A percentile compares a stretch with the other conserved stretches of the same genome.
phyloP scores from a whole-genome alignment of 2,329 filamentous ascomycete genomes.

The Phialophora tarda region DNA sequence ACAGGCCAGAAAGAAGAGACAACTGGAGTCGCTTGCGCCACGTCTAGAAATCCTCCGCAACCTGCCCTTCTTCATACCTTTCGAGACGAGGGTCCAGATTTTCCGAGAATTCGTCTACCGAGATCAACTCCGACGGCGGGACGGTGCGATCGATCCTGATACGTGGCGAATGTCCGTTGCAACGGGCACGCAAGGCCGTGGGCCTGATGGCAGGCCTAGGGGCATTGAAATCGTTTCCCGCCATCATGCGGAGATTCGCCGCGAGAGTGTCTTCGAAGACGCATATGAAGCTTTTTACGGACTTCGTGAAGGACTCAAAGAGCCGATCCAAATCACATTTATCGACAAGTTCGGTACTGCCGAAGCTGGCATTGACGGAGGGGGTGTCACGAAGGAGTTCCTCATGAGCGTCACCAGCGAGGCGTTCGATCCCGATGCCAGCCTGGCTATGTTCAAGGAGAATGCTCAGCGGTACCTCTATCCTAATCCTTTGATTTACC shows the following conservation, averaged over 20 bases:
- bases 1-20: conserved; percentile 69
- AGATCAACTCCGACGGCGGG: conserved; percentile 75
- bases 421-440: conserved; percentile 69
- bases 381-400: conserved; percentile 97
- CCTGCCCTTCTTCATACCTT: conserved; percentile 96
- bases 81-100: conserved; percentile 86
- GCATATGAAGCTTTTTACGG: conserved; percentile 82
- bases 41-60: conserved; percentile 90
- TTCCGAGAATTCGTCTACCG: conserved; percentile 90
- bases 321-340: conserved; percentile 95
- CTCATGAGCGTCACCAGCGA: conserved; percentile 85
- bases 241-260: conserved; percentile 79
- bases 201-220: conserved; percentile 48
- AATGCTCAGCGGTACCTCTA: conserved; percentile 88
- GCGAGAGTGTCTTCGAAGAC: conserved; percentile 81
- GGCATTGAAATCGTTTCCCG: conserved; percentile 54
- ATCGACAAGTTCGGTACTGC: conserved; percentile 84
- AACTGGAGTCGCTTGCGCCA: conserved; percentile 79
- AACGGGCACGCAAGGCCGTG: conserved; percentile 49
- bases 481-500: conserved; percentile 79
- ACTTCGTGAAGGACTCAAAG: conserved; percentile 82
- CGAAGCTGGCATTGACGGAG: conserved; percentile 95
- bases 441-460: conserved; percentile 72
- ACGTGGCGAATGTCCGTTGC: conserved; percentile 71
- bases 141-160: conserved; percentile 73